Conservation (phyloP, 1,139 yeast species). For the Candida dubliniensis region DNA sequence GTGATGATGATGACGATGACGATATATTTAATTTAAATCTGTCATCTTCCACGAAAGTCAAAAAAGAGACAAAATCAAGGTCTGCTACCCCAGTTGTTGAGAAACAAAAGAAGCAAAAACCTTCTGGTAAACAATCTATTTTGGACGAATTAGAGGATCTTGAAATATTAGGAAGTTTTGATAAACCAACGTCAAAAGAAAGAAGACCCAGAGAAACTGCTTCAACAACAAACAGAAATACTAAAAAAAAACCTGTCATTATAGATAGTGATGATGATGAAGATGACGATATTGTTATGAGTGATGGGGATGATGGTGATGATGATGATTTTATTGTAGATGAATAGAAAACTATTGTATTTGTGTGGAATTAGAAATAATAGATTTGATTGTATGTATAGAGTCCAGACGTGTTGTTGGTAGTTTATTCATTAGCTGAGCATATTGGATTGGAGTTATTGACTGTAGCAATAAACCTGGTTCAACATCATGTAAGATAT, state of each 20-base stretch:
- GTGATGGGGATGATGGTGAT: slow-evolving; percentile 5
- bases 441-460: no score
- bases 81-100: slow-evolving; percentile 1
- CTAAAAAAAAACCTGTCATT: neutral
- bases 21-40: slow-evolving; percentile 9
- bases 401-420: no score
- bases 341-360: neutral
- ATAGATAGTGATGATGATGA: slow-evolving; percentile 6
- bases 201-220: neutral
- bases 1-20: slow-evolving; percentile 16
- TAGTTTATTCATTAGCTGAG: no score
- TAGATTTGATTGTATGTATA: no score
- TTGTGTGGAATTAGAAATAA: no score
- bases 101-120: slow-evolving; percentile 1
- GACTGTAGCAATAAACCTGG: no score
- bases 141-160: slow-evolving; percentile 19
- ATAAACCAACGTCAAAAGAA: neutral
- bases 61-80: slow-evolving; percentile 3
- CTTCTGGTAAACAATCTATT: slow-evolving; percentile 10
- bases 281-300: slow-evolving; percentile 1
- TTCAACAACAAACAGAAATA: slow-evolving; percentile 3
- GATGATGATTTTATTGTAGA: slow-evolving; percentile 7
- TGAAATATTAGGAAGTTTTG: slow-evolving; percentile 8
- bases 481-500: no score
- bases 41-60: neutral